Conservation (phyloP, 768 basidiomycete species). For the Dioszegia hungarica region DNA sequence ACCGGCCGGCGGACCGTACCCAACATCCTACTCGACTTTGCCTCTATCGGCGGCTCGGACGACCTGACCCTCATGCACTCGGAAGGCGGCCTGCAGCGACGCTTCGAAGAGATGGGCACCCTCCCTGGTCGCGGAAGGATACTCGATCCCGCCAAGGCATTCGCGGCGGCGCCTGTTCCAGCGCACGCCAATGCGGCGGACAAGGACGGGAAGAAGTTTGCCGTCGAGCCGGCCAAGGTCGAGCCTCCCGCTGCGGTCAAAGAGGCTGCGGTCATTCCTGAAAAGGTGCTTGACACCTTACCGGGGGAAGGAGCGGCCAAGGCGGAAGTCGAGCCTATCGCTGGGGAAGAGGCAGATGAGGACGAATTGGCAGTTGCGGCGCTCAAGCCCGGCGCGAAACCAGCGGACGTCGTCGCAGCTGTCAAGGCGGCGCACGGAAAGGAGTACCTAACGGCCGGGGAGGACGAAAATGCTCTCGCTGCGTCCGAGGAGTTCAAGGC, state of each 20-base stretch:
- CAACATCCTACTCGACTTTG: conserved; percentile 47
- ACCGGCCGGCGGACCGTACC: conserved; percentile 49
- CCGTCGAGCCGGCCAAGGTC: too few species aligned
- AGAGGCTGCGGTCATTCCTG: not conserved
- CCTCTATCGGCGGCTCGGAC: conserved; percentile 47
- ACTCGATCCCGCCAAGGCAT: not conserved
- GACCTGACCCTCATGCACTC: conserved; percentile 46
- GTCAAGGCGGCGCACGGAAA: conserved; percentile 8
- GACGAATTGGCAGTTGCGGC: not conserved
- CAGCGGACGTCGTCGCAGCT: not conserved
- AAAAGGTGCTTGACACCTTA: not conserved
- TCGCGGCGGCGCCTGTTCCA: not conserved
- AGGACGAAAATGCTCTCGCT: not conserved
- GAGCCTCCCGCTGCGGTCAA: not conserved
- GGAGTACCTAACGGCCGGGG: not conserved
- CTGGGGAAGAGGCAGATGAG: not conserved
- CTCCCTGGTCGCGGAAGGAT: conserved; percentile 11
- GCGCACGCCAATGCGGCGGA: not conserved
- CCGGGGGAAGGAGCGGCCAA: too few species aligned
- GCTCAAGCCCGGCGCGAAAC: not conserved
- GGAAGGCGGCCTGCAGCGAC: conserved; percentile 43
- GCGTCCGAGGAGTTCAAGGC: not conserved
- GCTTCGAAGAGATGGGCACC: conserved; percentile 26
- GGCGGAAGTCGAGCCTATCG: too few species aligned
- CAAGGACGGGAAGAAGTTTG: not conserved